Evolutionary conservation across 352 stramenopile species (phyloP).

Genomic region (Phytophthora cryptogea): DNA sequence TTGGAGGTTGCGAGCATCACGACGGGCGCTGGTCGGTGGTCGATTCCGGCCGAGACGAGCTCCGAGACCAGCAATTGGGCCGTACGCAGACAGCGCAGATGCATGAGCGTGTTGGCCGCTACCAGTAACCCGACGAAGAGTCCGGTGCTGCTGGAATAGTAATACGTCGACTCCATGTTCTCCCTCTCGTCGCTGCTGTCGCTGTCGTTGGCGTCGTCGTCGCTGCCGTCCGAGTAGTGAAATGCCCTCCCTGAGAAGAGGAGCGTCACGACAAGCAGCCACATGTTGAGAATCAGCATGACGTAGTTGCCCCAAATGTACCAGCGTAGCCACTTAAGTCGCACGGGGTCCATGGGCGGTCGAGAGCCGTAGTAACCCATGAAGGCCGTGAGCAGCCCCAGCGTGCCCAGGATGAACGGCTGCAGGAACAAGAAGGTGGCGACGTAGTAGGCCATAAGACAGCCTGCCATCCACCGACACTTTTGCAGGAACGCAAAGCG

Average conservation of each 20-base stretch:
- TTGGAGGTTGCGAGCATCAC: constrained; percentile 27
- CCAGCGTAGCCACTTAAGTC: constrained; percentile 71
- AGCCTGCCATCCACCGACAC: constrained; percentile 58
- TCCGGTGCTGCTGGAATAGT: constrained; percentile 43
- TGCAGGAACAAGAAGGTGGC: constrained; percentile 76
- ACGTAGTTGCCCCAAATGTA: constrained; percentile 77
- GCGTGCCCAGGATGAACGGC: constrained; percentile 62
- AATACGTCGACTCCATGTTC: constrained; percentile 31
- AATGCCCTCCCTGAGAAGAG: constrained; percentile 37
- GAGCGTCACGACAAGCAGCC: constrained; percentile 55
- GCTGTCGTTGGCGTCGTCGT: constrained; percentile 5
- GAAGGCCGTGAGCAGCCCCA: constrained; percentile 67
- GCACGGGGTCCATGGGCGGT: constrained; percentile 55
- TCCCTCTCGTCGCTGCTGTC: constrained; percentile 30
- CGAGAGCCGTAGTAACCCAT: constrained; percentile 67
- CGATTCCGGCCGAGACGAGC: constrained; percentile 32
- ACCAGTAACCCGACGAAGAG: constrained; percentile 61
- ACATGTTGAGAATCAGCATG: constrained; percentile 72
- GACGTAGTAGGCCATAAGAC: constrained; percentile 74
- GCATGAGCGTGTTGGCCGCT: constrained; percentile 57
- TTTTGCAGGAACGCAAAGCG: constrained; percentile 67
- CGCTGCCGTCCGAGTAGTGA: constrained; percentile 18
- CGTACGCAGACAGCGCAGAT: constrained; percentile 55
- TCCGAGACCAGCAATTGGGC: constrained; percentile 36
- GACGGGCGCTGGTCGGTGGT: constrained; percentile 18